Evolutionary conservation across 495 filamentous ascomycete genomes (phyloP).

Genomic region (Xylaria telfairii): DNA sequence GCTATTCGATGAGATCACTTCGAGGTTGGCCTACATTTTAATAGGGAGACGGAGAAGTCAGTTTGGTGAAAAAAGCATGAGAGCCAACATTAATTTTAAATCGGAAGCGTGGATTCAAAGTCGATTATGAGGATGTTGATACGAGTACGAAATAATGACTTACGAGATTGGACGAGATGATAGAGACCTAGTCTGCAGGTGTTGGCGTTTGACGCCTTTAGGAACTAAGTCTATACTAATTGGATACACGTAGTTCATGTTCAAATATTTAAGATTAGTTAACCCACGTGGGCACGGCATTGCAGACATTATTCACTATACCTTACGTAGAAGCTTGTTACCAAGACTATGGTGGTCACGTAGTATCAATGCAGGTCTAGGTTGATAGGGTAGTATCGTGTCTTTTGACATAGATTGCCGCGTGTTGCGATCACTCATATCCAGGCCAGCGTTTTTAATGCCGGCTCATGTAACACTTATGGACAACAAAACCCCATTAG

Average conservation of each 20-base stretch:
- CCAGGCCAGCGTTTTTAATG: too few species aligned
- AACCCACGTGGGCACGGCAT: background rate
- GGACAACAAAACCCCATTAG: too few species aligned
- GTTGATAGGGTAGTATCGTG: background rate
- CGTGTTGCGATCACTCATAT: background rate
- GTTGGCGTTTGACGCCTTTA: background rate
- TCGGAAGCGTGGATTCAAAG: background rate
- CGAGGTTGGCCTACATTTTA: background rate
- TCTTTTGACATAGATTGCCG: background rate
- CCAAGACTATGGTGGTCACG: background rate
- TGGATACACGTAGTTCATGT: background rate
- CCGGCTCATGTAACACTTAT: too few species aligned
- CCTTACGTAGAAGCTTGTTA: background rate
- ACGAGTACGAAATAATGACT: constrained; percentile 12
- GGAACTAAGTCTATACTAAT: background rate
- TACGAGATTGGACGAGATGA: background rate
- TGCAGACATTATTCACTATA: background rate
- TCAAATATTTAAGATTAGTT: background rate
- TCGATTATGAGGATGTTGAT: background rate
- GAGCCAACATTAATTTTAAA: background rate
- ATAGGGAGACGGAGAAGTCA: background rate
- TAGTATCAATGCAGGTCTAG: background rate
- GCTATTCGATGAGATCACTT: background rate
- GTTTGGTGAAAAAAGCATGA: background rate
- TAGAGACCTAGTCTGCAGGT: background rate